phyloP scores from a whole-genome alignment of 495 filamentous ascomycete species.

The Geopyxis carbonaria region DNA sequence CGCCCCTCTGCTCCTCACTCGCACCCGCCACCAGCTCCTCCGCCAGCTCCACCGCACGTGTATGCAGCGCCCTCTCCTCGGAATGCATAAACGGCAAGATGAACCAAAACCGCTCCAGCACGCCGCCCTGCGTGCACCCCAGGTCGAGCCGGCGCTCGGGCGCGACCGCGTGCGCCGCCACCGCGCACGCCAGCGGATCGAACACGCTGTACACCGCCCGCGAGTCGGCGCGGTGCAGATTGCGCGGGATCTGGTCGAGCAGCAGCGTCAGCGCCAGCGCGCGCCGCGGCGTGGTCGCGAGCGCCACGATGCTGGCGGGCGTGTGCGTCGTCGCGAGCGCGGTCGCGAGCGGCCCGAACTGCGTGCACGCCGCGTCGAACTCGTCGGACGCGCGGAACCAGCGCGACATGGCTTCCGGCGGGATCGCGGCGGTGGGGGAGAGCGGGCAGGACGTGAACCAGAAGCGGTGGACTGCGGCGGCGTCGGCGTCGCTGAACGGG shows the following conservation, averaged over 20 bases:
- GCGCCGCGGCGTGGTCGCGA: background rate
- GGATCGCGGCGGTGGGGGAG: too few species aligned
- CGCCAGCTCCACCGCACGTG: background rate
- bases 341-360: background rate
- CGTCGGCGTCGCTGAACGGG: too few species aligned
- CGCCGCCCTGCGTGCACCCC: background rate
- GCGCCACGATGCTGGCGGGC: background rate
- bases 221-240: background rate
- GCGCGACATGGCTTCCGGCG: too few species aligned
- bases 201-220: background rate
- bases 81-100: background rate
- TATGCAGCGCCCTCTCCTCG: background rate
- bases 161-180: background rate
- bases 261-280: background rate
- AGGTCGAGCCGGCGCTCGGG: background rate
- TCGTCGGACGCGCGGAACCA: too few species aligned
- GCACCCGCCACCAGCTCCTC: slow-evolving; percentile 1
- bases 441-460: too few species aligned
- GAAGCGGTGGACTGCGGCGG: too few species aligned
- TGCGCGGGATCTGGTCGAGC: background rate
- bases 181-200: background rate
- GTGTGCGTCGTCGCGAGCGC: background rate
- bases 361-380: too few species aligned
- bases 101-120: slow-evolving; percentile 1
- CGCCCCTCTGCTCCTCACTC: too few species aligned